Conservation (phyloP, 345 rosid genomes). For the Moricandia arvensis region DNA sequence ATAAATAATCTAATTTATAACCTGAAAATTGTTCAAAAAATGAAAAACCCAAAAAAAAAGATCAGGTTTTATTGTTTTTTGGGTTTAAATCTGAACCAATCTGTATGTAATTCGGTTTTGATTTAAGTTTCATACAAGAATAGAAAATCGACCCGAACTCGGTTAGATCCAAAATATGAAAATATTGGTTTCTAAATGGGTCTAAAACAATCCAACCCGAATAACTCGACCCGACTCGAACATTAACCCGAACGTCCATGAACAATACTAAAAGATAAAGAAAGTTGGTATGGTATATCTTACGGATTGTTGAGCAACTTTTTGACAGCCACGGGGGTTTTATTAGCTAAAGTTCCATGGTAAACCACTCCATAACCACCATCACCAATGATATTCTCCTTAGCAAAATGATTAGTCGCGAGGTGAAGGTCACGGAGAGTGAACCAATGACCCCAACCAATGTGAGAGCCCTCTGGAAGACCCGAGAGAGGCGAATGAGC, state of each 20-base stretch:
- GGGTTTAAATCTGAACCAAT: not conserved
- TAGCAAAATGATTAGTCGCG: conserved; percentile 72
- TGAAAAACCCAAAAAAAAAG: no score
- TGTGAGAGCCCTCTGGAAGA: conserved; percentile 79
- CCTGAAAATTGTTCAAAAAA: not conserved
- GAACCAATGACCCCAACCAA: conserved; percentile 99
- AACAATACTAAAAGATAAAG: not conserved
- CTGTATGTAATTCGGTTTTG: not conserved
- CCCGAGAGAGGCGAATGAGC: conserved; percentile 78
- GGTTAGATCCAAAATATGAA: not conserved
- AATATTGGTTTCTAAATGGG: not conserved
- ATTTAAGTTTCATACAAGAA: not conserved
- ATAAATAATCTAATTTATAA: not conserved
- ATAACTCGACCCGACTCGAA: not conserved
- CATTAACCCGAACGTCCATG: not conserved
- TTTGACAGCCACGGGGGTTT: conserved; percentile 86
- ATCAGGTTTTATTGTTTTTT: not conserved
- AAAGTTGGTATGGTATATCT: conserved; percentile 26
- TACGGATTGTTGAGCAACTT: conserved; percentile 93
- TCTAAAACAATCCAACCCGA: not conserved
- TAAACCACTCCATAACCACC: conserved; percentile 98
- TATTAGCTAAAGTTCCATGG: conserved; percentile 67
- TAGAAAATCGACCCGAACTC: not conserved
- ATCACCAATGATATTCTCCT: conserved; percentile 86
- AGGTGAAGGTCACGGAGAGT: conserved; percentile 83